Percentiles rank a stretch among this genome's conserved stretches.
Conservation (phyloP, 2,329 filamentous ascomycete species). For the Chaetomiaceae sp. region DNA sequence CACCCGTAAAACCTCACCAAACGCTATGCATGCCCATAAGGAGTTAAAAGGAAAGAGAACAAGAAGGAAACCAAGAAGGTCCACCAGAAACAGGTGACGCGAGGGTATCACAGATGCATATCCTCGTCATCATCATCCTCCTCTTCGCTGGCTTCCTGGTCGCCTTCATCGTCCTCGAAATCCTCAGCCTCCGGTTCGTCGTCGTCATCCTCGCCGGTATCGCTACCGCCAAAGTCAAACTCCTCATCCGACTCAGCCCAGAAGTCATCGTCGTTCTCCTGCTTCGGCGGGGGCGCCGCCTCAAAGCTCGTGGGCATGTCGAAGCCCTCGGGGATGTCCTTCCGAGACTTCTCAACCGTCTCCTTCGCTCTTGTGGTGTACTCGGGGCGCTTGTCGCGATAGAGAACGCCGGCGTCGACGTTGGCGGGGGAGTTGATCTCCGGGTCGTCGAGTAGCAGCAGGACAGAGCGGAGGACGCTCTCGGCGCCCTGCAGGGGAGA, state of each 20-base stretch:
- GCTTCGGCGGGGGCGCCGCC: conserved; percentile 54
- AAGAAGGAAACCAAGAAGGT: not conserved
- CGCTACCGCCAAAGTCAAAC: conserved; percentile 72
- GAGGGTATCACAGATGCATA: not conserved
- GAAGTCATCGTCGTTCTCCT: conserved; percentile 72
- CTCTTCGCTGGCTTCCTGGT: conserved; percentile 32
- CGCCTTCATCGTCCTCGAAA: conserved; percentile 53
- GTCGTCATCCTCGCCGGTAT: conserved; percentile 57
- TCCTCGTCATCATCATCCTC: conserved; percentile 37
- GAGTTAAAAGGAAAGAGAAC: not conserved
- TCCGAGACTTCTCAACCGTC: conserved; percentile 68
- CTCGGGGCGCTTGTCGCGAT: conserved; percentile 63
- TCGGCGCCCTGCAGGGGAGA: conserved; percentile 90
- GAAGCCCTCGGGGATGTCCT: conserved; percentile 74
- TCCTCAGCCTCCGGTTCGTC: conserved; percentile 58
- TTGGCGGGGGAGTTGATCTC: conserved; percentile 93
- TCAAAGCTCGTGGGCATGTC: conserved; percentile 74
- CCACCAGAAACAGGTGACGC: not conserved
- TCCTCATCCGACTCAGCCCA: conserved; percentile 71
- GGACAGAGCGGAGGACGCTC: conserved; percentile 86
- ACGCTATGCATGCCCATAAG: conserved; percentile 19
- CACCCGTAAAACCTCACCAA: conserved; percentile 7
- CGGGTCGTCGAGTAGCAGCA: conserved; percentile 87
- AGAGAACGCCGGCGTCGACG: conserved; percentile 83
- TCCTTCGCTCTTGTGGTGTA: conserved; percentile 68